A percentile compares a stretch with the other conserved stretches of the same genome.
phyloP scores from a whole-genome alignment of 176 grass and related monocot species.

The Carex parvula region DNA sequence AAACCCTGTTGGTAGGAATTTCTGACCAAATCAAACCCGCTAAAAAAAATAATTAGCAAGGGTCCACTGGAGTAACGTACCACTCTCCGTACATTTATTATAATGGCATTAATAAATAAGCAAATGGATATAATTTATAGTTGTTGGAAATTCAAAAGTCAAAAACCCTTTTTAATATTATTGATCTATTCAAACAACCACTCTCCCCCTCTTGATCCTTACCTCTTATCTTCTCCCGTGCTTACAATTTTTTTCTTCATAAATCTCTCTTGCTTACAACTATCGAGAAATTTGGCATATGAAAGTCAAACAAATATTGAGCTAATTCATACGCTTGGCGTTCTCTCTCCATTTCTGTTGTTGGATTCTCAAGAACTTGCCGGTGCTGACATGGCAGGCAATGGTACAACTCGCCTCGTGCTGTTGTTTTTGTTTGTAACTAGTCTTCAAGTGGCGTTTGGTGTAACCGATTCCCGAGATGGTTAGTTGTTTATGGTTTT shows the following conservation, averaged over 20 bases:
- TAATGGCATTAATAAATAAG: not conserved
- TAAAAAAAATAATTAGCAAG: not conserved
- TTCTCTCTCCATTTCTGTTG: not conserved
- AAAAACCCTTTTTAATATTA: not conserved
- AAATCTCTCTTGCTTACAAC: too few relatives aligned
- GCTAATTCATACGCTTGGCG: not conserved
- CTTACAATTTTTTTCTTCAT: too few relatives aligned
- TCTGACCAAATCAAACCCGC: not conserved
- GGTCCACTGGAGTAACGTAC: not conserved
- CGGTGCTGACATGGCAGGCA: not conserved
- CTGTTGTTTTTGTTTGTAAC: constrained; percentile 47
- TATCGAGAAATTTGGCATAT: constrained; percentile 12
- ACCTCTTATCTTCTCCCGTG: not conserved
- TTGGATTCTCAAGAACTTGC: not conserved
- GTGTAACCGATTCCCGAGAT: constrained; percentile 56
- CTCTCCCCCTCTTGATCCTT: not conserved
- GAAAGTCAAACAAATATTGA: not conserved
- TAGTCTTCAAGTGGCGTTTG: constrained; percentile 28
- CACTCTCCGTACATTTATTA: not conserved
- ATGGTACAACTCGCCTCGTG: constrained; percentile 33
- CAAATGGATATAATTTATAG: not conserved
- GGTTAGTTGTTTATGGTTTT: constrained; percentile 40
- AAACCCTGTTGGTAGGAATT: not conserved
- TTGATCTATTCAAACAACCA: constrained; percentile 22
- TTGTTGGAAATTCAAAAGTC: too few relatives aligned